These are phyloP conservation scores for Rhodotorula babjevae DNA, from an alignment of 768 basidiomycete genomes.

Conservation along the genomic window DNA sequence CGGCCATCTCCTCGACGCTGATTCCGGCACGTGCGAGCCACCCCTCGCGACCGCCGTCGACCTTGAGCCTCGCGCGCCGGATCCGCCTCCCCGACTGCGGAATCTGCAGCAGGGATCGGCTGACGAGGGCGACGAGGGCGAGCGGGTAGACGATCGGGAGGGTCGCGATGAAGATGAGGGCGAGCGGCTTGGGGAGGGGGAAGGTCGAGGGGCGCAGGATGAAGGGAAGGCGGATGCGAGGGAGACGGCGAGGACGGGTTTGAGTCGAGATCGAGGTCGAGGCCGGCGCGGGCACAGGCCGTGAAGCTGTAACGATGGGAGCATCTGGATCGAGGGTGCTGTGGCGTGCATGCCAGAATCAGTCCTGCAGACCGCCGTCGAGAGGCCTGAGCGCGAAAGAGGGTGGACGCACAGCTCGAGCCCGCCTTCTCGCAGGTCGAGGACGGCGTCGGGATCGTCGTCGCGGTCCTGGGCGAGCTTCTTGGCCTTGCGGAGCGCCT, in stretches of 20 bases:
- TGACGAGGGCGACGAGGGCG: slow-evolving; percentile 42
- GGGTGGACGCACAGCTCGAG: slow-evolving; percentile 17
- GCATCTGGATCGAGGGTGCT: slow-evolving; percentile 47
- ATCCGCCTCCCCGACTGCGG: slow-evolving; percentile 63
- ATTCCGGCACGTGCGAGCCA: slow-evolving; percentile 27
- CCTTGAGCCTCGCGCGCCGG: slow-evolving; percentile 49
- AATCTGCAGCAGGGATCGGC: slow-evolving; percentile 59
- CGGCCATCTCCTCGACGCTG: background rate
- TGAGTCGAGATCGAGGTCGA: background rate
- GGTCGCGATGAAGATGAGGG: slow-evolving; percentile 16
- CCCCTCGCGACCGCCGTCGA: slow-evolving; percentile 24
- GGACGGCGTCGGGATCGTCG: slow-evolving; percentile 56
- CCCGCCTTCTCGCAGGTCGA: slow-evolving; percentile 14
- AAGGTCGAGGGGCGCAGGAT: slow-evolving; percentile 55
- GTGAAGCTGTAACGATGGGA: slow-evolving; percentile 58
- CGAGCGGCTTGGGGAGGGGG: slow-evolving; percentile 52
- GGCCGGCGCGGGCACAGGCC: slow-evolving; percentile 63
- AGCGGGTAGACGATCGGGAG: slow-evolving; percentile 36
- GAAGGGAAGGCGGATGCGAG: slow-evolving; percentile 55
- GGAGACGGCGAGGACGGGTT: slow-evolving; percentile 55
- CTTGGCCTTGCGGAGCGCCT: slow-evolving; percentile 28
- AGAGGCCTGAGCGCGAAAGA: too few species aligned
- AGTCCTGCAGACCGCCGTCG: rapidly evolving
- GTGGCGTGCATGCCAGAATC: slow-evolving; percentile 42
- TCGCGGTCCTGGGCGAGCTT: slow-evolving; percentile 52